Evolutionary conservation across 192 early-diverging fungal genomes (phyloP), one percentile per base, ranked within the genome.

Genomic region (Coemansia sp.): DNA sequence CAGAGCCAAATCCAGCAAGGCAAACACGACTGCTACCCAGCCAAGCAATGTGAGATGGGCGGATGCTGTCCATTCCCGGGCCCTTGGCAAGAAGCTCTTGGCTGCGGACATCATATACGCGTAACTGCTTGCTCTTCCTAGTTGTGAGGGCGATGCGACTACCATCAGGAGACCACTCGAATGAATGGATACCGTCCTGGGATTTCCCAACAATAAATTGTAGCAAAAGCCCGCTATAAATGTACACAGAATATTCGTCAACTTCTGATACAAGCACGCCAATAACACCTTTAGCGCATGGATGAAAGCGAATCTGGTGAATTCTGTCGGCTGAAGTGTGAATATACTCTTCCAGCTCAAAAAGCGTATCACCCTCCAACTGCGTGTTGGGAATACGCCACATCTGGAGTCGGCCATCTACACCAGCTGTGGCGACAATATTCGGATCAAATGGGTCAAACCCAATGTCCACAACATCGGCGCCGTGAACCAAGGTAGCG

Each of bases 1-100:
- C 90, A 23, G 80, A 80, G 4, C 88, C 91, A 82, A 93, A 95
- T 1, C 92, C 92, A 63, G 91, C 84, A 0, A 87, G 83, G 65
- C 88, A 78, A 22, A 85, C 68, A 19, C 78, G 75, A 2, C 59
- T 69, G 17, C 80, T 78, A 21, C 78, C 87, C 4, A 91, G 54
- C 93, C 93, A 94, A 5, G 86, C 68, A 9, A 93, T 76, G 27
- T 90, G 84, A 46, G 85, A 83, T 2, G 85, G 84, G 20, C 89
- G 84, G 14, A 86, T 72, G 57, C 91, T 89, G 21, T 90, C 86
- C 75, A 91, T 89, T 5, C 85, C 80, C 3, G 82, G 72, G 10
- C 88, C 93, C 58, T 84, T 78, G 27, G 74, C 75, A 10, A 93
- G 23, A 5, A 88, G 65, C 22, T 87, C 63, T 1, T 87, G 89